Evolutionary conservation across 148 eudicot species (phyloP).

Genomic region (Arbutus unedo): DNA sequence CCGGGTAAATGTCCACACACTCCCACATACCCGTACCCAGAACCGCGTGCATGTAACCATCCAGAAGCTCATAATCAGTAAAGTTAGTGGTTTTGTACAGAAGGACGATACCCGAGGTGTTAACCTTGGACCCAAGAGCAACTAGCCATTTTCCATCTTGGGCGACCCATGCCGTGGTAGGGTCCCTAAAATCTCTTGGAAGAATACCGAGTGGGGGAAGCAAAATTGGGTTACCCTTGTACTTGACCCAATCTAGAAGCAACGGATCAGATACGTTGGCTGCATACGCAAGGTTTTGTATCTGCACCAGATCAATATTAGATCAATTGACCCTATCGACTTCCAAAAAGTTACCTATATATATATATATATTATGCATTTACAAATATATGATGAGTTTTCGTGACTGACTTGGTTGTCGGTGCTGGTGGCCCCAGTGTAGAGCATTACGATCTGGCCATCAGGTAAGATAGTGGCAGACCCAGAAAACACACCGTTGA

Average conservation of each 20-base stretch:
- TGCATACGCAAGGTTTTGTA: conserved; percentile 83
- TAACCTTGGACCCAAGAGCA: conserved; percentile 59
- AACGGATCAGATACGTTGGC: conserved; percentile 88
- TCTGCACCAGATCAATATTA: conserved; percentile 40
- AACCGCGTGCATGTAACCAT: conserved; percentile 52
- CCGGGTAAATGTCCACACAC: conserved; percentile 86
- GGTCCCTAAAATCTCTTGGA: conserved; percentile 68
- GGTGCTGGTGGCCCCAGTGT: conserved; percentile 68
- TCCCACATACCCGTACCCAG: conserved; percentile 98
- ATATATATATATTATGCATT: too few species aligned
- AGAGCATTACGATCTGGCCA: conserved; percentile 72
- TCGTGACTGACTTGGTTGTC: not conserved
- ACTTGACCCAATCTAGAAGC: conserved; percentile 77
- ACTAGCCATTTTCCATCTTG: conserved; percentile 72
- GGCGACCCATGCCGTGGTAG: conserved; percentile 83
- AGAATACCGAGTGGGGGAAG: conserved; percentile 75
- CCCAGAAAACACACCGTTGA: conserved; percentile 89
- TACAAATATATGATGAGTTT: too few species aligned
- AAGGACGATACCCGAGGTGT: conserved; percentile 59
- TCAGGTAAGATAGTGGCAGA: conserved; percentile 79
- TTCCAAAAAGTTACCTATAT: too few species aligned
- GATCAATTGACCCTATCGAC: not conserved
- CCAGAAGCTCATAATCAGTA: conserved; percentile 47
- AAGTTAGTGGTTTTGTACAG: conserved; percentile 63
- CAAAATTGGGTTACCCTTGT: conserved; percentile 68